A percentile compares a stretch with the other conserved stretches of the same genome.
Evolutionary conservation across 2,329 filamentous ascomycete species (phyloP).

Genomic region (Apiospora rasikravindrae): DNA sequence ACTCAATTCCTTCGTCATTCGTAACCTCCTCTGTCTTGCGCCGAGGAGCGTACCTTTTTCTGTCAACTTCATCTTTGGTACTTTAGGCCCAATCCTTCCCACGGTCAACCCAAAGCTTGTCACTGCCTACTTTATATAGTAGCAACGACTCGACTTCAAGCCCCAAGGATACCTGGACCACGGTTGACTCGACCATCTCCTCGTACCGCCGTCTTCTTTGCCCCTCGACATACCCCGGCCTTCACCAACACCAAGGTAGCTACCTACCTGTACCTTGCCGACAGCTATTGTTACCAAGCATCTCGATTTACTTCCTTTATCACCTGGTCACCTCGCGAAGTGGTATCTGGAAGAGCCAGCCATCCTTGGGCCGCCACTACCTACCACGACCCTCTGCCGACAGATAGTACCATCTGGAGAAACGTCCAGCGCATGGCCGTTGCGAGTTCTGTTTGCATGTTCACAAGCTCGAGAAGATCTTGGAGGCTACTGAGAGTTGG

Average conservation of each 20-base stretch:
- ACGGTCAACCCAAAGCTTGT: constrained; percentile 1
- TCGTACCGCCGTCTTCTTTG: neutral
- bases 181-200: constrained; percentile 5
- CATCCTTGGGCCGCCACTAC: neutral
- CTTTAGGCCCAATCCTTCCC: neutral
- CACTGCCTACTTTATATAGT: neutral
- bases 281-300: neutral
- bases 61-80: constrained; percentile 9
- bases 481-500: neutral
- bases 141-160: constrained; percentile 4
- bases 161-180: neutral
- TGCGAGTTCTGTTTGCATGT: neutral
- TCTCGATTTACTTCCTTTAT: neutral
- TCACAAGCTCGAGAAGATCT: neutral
- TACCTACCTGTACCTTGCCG: neutral
- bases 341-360: neutral
- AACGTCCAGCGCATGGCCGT: neutral
- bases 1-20: constrained; percentile 17
- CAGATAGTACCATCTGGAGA: neutral
- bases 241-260: neutral
- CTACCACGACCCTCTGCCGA: neutral
- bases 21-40: constrained; percentile 11
- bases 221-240: neutral
- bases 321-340: neutral
- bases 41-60: constrained; percentile 1